phyloP scores from a whole-genome alignment of 2,329 filamentous ascomycete species.

The Camillea tinctor region DNA sequence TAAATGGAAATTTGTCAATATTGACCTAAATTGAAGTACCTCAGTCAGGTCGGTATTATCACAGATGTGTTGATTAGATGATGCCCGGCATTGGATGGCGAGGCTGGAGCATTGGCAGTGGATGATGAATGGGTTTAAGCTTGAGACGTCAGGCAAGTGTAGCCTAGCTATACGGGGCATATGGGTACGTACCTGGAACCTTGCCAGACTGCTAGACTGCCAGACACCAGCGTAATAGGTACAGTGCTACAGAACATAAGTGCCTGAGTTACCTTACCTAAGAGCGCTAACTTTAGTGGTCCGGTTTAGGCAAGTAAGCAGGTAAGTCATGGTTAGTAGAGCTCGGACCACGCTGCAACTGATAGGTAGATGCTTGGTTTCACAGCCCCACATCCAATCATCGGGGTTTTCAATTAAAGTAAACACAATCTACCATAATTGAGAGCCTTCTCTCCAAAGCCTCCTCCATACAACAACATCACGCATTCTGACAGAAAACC shows the following conservation, averaged over 20 bases:
- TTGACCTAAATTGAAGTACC: background rate
- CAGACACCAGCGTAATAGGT: no score
- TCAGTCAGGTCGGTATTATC: slow-evolving; percentile 12
- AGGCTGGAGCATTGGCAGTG: slow-evolving; percentile 15
- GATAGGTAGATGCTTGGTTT: slow-evolving; percentile 1
- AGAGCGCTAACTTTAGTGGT: no score
- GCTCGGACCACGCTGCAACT: slow-evolving; percentile 10
- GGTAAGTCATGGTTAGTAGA: no score
- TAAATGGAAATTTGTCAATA: no score
- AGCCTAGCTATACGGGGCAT: slow-evolving; percentile 24
- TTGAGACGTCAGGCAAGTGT: slow-evolving; percentile 29
- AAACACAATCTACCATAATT: slow-evolving; percentile 15
- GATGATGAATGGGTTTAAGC: slow-evolving; percentile 3
- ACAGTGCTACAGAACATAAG: no score
- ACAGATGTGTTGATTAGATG: slow-evolving; percentile 3
- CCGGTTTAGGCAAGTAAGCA: no score
- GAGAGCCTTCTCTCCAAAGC: no score
- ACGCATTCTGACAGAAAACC: slow-evolving; percentile 1
- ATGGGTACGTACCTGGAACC: slow-evolving; percentile 1
- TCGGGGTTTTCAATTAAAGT: slow-evolving; percentile 7
- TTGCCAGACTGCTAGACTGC: no score
- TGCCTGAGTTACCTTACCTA: no score
- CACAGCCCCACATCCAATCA: slow-evolving; percentile 5
- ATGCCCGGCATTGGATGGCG: background rate
- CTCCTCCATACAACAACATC: slow-evolving; percentile 5